Percentiles rank a stretch among this genome's conserved stretches.
Evolutionary conservation across 2,329 filamentous ascomycete genomes (phyloP).

Genomic region (Xylaria multiplex): DNA sequence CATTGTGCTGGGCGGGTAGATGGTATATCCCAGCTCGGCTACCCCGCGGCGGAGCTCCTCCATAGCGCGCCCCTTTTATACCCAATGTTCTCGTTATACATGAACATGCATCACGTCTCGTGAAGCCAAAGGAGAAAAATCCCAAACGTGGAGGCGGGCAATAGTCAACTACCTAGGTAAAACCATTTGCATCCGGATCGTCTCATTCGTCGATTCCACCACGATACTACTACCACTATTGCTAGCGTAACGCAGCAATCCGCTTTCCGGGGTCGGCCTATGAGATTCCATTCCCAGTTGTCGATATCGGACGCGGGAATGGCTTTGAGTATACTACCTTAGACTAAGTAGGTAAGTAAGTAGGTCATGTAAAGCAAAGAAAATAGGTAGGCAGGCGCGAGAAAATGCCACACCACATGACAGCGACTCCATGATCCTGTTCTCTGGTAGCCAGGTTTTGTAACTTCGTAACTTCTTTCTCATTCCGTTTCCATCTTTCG

Average conservation of each 20-base stretch:
- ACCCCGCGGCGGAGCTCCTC: conserved; percentile 22
- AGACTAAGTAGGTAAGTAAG: not conserved
- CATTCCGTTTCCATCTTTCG: too few relatives aligned
- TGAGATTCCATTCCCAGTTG: not conserved
- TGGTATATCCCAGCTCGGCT: not conserved
- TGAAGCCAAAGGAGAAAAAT: not conserved
- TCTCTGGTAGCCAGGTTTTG: not conserved
- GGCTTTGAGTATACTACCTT: not conserved
- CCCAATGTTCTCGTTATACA: too few relatives aligned
- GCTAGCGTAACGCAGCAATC: not conserved
- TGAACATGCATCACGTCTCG: too few relatives aligned
- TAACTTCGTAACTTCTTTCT: not conserved
- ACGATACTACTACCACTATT: not conserved
- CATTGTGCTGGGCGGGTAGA: too few relatives aligned
- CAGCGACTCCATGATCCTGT: conserved; percentile 22
- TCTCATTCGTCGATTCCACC: not conserved
- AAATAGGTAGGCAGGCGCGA: not conserved
- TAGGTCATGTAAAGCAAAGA: not conserved
- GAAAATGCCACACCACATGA: conserved; percentile 5
- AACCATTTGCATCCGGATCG: too few relatives aligned
- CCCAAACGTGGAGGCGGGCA: not conserved
- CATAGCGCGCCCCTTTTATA: conserved; percentile 1
- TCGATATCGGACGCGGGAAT: too few relatives aligned
- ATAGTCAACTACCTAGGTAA: not conserved
- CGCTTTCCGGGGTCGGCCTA: not conserved